phyloP scores from a whole-genome alignment of 2,329 filamentous ascomycete genomes.

The Dactylellina parvicollis region DNA sequence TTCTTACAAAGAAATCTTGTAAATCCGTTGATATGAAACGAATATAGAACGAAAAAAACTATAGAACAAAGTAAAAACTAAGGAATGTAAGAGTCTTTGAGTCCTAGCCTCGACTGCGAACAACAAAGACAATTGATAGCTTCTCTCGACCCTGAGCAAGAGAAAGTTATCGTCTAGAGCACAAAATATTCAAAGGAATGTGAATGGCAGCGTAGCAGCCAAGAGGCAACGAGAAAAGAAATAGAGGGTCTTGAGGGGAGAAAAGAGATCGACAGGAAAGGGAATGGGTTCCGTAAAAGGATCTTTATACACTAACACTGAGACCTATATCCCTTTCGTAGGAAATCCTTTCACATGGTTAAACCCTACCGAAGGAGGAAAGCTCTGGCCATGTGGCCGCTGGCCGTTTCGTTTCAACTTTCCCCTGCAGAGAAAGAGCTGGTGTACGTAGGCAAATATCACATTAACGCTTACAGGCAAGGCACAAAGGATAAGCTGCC shows the following conservation, averaged over 20 bases:
- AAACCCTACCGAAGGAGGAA: constrained; percentile 8
- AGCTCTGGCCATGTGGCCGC: constrained; percentile 40
- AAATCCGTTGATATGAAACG: constrained; percentile 9
- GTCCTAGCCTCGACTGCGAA: constrained; percentile 14
- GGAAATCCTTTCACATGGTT: constrained; percentile 11
- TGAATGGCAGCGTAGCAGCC: constrained; percentile 37
- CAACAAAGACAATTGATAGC: constrained; percentile 17
- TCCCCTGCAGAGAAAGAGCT: constrained; percentile 18
- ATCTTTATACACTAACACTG: constrained; percentile 25
- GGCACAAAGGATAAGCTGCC: not conserved
- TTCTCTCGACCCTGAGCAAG: constrained; percentile 23
- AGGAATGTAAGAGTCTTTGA: constrained; percentile 36
- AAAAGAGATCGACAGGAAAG: constrained; percentile 12
- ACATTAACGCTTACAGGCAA: not conserved
- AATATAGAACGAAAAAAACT: constrained; percentile 2
- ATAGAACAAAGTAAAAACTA: not conserved
- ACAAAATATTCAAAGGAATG: constrained; percentile 38
- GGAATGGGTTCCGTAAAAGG: constrained; percentile 15
- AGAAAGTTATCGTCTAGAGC: constrained; percentile 10
- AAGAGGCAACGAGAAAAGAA: constrained; percentile 10
- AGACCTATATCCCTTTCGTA: constrained; percentile 1
- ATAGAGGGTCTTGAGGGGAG: constrained; percentile 12
- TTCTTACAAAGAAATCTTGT: constrained; percentile 46
- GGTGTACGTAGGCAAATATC: not conserved
- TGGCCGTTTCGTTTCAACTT: constrained; percentile 41